phyloP scores from a whole-genome alignment of 768 basidiomycete species.

The Cystobasidium onofrii region DNA sequence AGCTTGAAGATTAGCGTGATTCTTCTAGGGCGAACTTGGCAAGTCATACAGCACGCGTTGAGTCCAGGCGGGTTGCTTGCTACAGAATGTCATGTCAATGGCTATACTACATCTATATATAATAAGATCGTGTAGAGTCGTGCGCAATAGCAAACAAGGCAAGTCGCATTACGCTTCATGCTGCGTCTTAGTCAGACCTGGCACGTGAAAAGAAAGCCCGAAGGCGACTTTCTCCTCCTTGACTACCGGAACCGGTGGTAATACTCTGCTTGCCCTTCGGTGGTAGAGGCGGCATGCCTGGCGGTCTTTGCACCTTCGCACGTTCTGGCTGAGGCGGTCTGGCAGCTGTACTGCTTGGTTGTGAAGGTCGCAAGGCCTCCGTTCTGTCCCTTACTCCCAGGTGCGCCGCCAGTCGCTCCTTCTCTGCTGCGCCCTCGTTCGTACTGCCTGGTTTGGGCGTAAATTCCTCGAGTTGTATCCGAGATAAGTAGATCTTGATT shows the following conservation, averaged over 20 bases:
- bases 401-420: not conserved
- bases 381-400: not conserved
- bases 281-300: not conserved
- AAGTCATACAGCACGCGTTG: too few species aligned
- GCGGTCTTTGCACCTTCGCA: not conserved
- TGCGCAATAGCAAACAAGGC: too few species aligned
- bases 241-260: not conserved
- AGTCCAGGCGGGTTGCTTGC: not conserved
- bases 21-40: too few species aligned
- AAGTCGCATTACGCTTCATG: too few species aligned
- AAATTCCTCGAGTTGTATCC: slow-evolving; percentile 29
- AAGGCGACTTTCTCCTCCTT: not conserved
- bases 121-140: too few species aligned
- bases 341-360: not conserved
- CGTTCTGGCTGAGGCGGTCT: not conserved
- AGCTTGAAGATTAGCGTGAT: slow-evolving; percentile 26
- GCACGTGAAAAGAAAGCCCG: not conserved
- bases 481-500: slow-evolving; percentile 31
- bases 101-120: not conserved
- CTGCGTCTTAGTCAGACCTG: not conserved
- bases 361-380: not conserved
- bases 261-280: not conserved
- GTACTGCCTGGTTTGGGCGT: not conserved
- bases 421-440: not conserved
- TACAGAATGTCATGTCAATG: not conserved